Percentiles rank a stretch among this genome's conserved stretches.
phyloP scores from a whole-genome alignment of 495 filamentous ascomycete genomes.

The Trypethelium eluteriae region DNA sequence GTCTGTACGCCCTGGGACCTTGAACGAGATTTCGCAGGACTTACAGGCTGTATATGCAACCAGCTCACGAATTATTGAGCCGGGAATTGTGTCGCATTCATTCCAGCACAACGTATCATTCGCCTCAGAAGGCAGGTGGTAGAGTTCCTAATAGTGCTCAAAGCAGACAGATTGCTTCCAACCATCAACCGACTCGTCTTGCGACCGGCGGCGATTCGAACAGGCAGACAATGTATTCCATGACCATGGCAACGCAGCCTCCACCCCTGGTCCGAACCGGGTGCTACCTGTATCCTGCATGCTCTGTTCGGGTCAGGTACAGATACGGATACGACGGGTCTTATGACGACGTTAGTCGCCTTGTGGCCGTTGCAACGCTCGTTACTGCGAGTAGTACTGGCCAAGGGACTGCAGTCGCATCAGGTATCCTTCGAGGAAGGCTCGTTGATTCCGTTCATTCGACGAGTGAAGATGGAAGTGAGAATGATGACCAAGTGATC shows the following conservation, averaged over 20 bases:
- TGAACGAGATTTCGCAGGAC: neutral
- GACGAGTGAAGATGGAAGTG: neutral
- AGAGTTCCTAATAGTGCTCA: neutral
- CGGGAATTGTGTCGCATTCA: neutral
- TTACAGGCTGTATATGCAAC: neutral
- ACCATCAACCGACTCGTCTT: neutral
- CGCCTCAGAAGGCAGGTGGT: neutral
- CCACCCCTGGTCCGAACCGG: neutral
- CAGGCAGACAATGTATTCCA: neutral
- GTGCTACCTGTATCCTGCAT: neutral
- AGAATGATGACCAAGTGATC: constrained; percentile 1
- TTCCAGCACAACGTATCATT: neutral
- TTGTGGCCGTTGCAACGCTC: neutral
- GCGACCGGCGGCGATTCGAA: neutral
- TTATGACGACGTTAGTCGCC: constrained; percentile 1
- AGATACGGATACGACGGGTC: neutral
- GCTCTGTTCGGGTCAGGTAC: constrained; percentile 3
- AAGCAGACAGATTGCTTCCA: neutral
- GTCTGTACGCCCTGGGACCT: no score
- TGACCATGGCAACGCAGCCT: neutral
- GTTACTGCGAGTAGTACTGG: neutral
- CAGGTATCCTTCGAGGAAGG: neutral
- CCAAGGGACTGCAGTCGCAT: neutral
- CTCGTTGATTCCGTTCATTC: neutral
- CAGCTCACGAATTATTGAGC: neutral